Conservation (phyloP, 768 basidiomycete genomes). For the Mycena chlorophos region DNA sequence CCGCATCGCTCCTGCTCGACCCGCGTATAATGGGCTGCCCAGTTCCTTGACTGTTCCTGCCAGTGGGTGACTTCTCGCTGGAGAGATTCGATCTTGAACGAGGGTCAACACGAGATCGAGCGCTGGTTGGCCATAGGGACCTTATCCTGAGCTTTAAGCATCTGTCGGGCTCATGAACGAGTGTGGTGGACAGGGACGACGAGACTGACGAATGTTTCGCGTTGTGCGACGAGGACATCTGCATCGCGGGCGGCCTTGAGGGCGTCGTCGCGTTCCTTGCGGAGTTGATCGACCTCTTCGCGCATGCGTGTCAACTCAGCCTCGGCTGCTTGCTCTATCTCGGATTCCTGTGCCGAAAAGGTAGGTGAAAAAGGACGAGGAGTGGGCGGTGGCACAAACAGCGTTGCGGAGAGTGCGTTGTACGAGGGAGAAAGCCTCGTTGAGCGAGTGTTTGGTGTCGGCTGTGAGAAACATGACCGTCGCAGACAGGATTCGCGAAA, state of each 20-base stretch:
- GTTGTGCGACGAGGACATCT: slow-evolving; percentile 51
- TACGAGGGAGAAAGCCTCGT: slow-evolving; percentile 15
- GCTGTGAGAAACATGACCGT: slow-evolving; percentile 11
- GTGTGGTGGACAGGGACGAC: neutral
- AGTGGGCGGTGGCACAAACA: neutral
- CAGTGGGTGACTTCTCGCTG: slow-evolving; percentile 67
- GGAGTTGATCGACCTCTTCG: slow-evolving; percentile 48
- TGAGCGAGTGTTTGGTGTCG: slow-evolving; percentile 10
- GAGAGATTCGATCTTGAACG: slow-evolving; percentile 52
- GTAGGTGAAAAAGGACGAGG: neutral
- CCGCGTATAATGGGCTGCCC: slow-evolving; percentile 79
- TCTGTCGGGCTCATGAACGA: slow-evolving; percentile 34
- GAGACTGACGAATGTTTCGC: slow-evolving; percentile 30
- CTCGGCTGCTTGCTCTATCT: slow-evolving; percentile 56
- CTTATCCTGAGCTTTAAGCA: slow-evolving; percentile 38
- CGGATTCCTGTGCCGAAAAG: slow-evolving; percentile 44
- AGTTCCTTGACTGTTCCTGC: slow-evolving; percentile 74
- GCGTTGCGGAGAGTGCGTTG: slow-evolving; percentile 20
- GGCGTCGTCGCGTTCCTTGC: slow-evolving; percentile 51
- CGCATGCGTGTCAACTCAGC: slow-evolving; percentile 51
- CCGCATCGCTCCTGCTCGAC: slow-evolving; percentile 68
- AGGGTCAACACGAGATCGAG: slow-evolving; percentile 24
- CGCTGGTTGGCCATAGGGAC: slow-evolving; percentile 42
- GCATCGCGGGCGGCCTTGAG: slow-evolving; percentile 45
- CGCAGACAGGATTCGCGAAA: neutral